Evolutionary conservation across 2,329 filamentous ascomycete genomes (phyloP).

Genomic region (Colletotrichum falcatum): DNA sequence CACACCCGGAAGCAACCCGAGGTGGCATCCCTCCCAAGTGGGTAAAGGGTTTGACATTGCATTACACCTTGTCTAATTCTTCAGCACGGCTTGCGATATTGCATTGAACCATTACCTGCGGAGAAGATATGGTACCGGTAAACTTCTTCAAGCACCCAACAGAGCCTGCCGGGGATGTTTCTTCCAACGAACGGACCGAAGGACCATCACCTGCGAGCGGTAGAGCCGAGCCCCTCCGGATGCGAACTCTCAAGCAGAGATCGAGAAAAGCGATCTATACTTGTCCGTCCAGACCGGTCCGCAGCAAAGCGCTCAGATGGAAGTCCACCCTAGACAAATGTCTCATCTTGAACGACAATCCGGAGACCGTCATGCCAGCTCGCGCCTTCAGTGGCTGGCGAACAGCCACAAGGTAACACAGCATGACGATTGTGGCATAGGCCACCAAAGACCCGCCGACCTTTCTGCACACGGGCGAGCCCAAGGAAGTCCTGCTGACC

Average conservation of each 20-base stretch:
- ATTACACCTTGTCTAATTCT: background rate
- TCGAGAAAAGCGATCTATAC: background rate
- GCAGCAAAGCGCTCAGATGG: slow-evolving; percentile 24
- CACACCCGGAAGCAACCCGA: background rate
- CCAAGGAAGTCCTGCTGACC: too few species aligned
- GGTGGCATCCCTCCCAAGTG: slow-evolving; percentile 3
- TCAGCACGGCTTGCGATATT: background rate
- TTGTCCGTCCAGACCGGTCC: slow-evolving; percentile 12
- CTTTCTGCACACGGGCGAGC: background rate
- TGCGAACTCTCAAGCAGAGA: background rate
- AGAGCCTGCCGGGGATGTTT: background rate
- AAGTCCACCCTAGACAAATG: slow-evolving; percentile 19
- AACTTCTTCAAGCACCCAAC: background rate
- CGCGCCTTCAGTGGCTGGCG: background rate
- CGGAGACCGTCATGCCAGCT: background rate
- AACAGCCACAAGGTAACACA: background rate
- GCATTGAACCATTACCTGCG: background rate
- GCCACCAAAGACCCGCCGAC: background rate
- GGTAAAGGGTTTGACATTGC: background rate
- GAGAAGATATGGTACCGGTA: background rate
- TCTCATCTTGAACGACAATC: slow-evolving; percentile 18
- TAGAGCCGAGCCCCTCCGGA: slow-evolving; percentile 2
- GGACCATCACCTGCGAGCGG: background rate
- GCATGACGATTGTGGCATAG: background rate
- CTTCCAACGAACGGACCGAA: slow-evolving; percentile 1